phyloP scores from a whole-genome alignment of 2,329 filamentous ascomycete species.

The Arthrobotrys musiformis region DNA sequence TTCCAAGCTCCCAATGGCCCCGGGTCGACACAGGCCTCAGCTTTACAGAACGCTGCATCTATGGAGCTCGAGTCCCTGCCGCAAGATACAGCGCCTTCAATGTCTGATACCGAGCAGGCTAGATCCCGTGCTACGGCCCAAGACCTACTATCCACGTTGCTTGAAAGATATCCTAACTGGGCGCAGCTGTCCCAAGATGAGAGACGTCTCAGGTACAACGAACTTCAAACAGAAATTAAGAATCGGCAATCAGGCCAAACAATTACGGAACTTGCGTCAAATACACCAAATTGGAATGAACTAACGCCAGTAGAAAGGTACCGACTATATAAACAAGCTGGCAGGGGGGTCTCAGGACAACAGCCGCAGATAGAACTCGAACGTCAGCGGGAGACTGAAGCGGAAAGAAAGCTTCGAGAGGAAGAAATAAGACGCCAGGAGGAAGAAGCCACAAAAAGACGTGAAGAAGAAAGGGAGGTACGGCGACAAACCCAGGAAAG shows the following conservation, averaged over 20 bases:
- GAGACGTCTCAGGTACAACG: not conserved
- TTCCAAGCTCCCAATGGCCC: not conserved
- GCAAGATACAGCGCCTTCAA: not conserved
- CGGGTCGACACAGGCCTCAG: not conserved
- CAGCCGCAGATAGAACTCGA: not conserved
- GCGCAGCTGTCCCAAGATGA: not conserved
- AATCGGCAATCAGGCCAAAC: not conserved
- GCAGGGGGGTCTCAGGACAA: too few species aligned
- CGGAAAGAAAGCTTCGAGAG: not conserved
- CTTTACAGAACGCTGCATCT: not conserved
- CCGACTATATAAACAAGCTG: not conserved
- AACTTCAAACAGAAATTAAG: not conserved
- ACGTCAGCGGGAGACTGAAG: not conserved
- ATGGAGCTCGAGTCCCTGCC: not conserved
- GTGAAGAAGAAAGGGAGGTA: not conserved
- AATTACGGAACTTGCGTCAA: not conserved
- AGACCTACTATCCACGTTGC: not conserved
- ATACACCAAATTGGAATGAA: not conserved
- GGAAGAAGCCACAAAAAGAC: not conserved
- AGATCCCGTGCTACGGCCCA: not conserved
- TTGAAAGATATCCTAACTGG: constrained; percentile 1
- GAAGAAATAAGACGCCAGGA: not conserved
- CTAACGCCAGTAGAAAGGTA: not conserved
- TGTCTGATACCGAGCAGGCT: not conserved
- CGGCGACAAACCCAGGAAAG: not conserved